These are phyloP conservation scores for Aureococcus anophagefferens DNA, from an alignment of 108 stramenopile genomes.

Conservation along the genomic window DNA sequence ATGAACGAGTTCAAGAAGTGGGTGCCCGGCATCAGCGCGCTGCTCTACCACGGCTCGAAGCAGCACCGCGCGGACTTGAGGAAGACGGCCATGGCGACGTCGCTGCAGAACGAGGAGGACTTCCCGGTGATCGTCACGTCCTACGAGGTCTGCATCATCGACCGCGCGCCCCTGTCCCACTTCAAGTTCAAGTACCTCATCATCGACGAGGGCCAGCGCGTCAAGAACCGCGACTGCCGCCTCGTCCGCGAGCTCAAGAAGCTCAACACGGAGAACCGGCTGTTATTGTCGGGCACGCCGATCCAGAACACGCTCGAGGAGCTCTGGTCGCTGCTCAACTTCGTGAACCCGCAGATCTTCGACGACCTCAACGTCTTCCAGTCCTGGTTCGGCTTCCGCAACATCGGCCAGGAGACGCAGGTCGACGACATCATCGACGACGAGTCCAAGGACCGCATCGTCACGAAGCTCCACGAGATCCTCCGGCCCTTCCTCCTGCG, in stretches of 20 bases:
- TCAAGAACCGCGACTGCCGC: conserved; percentile 90
- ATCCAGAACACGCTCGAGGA: conserved; percentile 86
- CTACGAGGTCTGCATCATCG: conserved; percentile 82
- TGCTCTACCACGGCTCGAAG: conserved; percentile 83
- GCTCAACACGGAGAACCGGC: conserved; percentile 65
- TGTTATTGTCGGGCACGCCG: conserved; percentile 95
- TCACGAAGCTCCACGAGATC: conserved; percentile 91
- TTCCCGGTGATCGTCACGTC: conserved; percentile 89
- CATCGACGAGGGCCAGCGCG: conserved; percentile 95
- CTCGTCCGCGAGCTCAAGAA: conserved; percentile 78
- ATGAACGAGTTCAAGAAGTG: conserved; percentile 82
- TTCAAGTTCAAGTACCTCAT: conserved; percentile 79
- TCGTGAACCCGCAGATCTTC: conserved; percentile 95
- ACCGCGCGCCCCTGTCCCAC: conserved; percentile 59
- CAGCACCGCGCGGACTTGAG: conserved; percentile 67
- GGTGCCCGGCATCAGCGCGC: conserved; percentile 71
- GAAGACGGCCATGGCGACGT: conserved; percentile 47
- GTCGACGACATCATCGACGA: conserved; percentile 77
- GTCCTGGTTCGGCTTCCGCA: conserved; percentile 92
- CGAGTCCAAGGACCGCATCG: conserved; percentile 75
- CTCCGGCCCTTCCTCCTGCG: conserved; percentile 89
- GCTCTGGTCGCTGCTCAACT: conserved; percentile 95
- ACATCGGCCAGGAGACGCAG: conserved; percentile 86
- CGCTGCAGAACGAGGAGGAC: conserved; percentile 41
- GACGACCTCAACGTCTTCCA: conserved; percentile 91